phyloP scores from a whole-genome alignment of 345 rosid species.

The Hirschfeldia incana region DNA sequence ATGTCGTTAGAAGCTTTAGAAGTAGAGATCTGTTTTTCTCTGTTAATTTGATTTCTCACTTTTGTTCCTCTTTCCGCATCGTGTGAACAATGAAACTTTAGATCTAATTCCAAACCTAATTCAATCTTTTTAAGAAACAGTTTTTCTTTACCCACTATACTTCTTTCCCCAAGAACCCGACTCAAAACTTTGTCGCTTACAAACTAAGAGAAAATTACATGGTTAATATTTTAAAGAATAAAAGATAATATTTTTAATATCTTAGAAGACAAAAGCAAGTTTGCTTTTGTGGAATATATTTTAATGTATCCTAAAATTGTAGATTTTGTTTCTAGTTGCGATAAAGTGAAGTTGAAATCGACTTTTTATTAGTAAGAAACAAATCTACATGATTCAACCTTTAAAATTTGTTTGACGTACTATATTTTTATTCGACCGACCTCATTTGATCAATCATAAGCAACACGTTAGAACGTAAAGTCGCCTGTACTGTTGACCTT shows the following conservation, averaged over 20 bases:
- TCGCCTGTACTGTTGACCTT: conserved; percentile 34
- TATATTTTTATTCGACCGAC: conserved; percentile 41
- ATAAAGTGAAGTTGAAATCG: conserved; percentile 14
- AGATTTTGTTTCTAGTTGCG: conserved; percentile 16
- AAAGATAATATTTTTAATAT: not conserved
- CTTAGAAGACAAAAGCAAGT: not conserved
- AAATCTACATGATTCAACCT: conserved; percentile 39
- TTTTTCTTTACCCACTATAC: not conserved
- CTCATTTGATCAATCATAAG: conserved; percentile 37
- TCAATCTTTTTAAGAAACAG: not conserved
- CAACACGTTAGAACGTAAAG: conserved; percentile 39
- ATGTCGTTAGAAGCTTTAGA: conserved; percentile 27
- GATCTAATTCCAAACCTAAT: conserved; percentile 10
- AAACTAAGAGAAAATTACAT: conserved; percentile 3
- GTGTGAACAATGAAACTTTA: conserved; percentile 35
- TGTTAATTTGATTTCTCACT: conserved; percentile 19
- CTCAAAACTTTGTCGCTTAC: conserved; percentile 14
- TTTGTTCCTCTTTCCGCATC: conserved; percentile 3
- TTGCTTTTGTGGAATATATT: not conserved
- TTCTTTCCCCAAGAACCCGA: conserved; percentile 1
- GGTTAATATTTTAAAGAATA: not conserved
- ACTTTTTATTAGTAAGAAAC: not conserved
- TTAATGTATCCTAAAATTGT: not conserved
- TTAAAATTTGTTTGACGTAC: conserved; percentile 36
- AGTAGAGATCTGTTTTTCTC: conserved; percentile 17